These are phyloP conservation scores for Batrachochytrium dendrobatidis DNA, from an alignment of 371 early-diverging fungal genomes.

Conservation along the genomic window DNA sequence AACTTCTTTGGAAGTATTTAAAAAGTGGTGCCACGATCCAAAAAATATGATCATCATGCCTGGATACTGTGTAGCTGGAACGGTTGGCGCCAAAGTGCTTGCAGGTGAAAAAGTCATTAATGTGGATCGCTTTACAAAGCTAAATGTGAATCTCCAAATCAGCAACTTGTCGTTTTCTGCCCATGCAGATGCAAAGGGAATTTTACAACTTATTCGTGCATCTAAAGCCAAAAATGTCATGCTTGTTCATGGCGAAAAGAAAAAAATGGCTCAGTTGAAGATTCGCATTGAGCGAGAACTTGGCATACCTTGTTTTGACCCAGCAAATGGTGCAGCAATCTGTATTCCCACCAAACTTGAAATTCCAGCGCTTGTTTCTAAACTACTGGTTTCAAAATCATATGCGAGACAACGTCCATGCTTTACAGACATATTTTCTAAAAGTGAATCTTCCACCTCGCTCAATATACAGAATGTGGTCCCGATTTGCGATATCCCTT, in stretches of 20 bases:
- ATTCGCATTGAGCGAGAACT: slow-evolving; percentile 68
- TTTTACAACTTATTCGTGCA: slow-evolving; percentile 91
- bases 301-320: slow-evolving; percentile 77
- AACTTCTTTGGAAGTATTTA: slow-evolving; percentile 93
- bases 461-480: background rate
- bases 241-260: slow-evolving; percentile 97
- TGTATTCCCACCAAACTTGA: background rate
- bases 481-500: background rate
- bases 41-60: slow-evolving; percentile 96
- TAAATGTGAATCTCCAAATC: slow-evolving; percentile 87
- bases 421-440: background rate
- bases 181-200: slow-evolving; percentile 98
- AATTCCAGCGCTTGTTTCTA: background rate
- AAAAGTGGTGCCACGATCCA: slow-evolving; percentile 94
- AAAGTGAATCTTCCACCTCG: background rate
- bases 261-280: slow-evolving; percentile 82
- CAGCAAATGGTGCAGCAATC: slow-evolving; percentile 67
- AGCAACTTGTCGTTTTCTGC: slow-evolving; percentile 96
- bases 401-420: background rate
- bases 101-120: slow-evolving; percentile 80
- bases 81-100: slow-evolving; percentile 93
- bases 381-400: background rate
- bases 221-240: slow-evolving; percentile 92
- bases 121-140: slow-evolving; percentile 62
- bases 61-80: slow-evolving; percentile 99